These are phyloP conservation scores for Flaveria brownii DNA, from an alignment of 129 eudicot genomes.

Conservation along the genomic window DNA sequence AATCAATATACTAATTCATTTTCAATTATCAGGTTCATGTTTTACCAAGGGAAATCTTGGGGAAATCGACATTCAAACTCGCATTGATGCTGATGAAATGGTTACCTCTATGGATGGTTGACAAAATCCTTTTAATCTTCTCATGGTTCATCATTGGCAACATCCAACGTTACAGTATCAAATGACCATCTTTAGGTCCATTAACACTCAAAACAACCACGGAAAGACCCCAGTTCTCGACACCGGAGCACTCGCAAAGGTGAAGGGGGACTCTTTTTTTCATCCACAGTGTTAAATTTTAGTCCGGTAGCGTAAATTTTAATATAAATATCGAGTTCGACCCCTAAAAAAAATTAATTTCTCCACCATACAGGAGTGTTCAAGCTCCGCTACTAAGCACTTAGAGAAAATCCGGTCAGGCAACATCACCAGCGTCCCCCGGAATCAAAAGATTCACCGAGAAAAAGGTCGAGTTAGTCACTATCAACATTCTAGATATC, in stretches of 20 bases:
- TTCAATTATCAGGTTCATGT: conserved; percentile 47
- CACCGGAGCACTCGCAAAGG: conserved; percentile 40
- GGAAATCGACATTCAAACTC: conserved; percentile 25
- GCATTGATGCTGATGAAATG: conserved; percentile 45
- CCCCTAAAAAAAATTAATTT: too few relatives aligned
- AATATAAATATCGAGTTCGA: too few relatives aligned
- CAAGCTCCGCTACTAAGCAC: too few relatives aligned
- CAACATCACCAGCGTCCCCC: conserved; percentile 59
- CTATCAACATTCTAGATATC: conserved; percentile 51
- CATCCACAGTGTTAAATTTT: too few relatives aligned
- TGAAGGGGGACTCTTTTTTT: too few relatives aligned
- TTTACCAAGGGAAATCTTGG: conserved; percentile 51
- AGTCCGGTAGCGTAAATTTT: too few relatives aligned
- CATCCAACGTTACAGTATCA: conserved; percentile 46
- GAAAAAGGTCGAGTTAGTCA: conserved; percentile 57
- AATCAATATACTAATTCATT: conserved; percentile 12
- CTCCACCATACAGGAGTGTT: too few relatives aligned
- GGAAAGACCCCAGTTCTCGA: conserved; percentile 70
- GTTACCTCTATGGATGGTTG: conserved; percentile 46
- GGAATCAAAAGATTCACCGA: conserved; percentile 60
- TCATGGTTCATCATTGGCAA: conserved; percentile 54
- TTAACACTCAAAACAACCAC: conserved; percentile 45
- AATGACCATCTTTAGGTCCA: conserved; percentile 71
- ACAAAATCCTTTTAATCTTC: conserved; percentile 37
- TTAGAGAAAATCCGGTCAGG: conserved; percentile 53